These are phyloP conservation scores for Cutaneotrichosporon arboriforme DNA, from an alignment of 1,284 basidiomycete species.

Conservation along the genomic window DNA sequence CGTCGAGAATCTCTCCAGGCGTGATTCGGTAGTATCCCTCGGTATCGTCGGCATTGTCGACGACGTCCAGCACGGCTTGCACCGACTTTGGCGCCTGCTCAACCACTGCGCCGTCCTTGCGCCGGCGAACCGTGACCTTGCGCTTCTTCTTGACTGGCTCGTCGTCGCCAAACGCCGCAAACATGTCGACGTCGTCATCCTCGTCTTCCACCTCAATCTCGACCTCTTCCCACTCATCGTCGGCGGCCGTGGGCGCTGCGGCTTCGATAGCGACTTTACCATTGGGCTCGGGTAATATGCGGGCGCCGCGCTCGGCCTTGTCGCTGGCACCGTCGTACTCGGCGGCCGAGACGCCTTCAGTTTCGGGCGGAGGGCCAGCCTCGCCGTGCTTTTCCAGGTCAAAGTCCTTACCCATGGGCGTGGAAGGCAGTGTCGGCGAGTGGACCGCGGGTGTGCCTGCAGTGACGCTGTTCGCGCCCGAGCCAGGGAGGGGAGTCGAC, in stretches of 20 bases:
- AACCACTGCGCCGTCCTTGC: constrained; percentile 63
- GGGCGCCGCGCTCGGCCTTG: not conserved
- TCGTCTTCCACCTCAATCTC: constrained; percentile 56
- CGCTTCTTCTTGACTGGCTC: constrained; percentile 55
- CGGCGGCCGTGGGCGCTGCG: constrained; percentile 1
- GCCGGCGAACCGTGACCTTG: constrained; percentile 50
- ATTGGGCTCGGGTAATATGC: not conserved
- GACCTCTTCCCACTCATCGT: constrained; percentile 53
- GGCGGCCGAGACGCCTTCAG: constrained; percentile 60
- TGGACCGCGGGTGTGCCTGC: too few species aligned
- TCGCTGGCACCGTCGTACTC: constrained; percentile 83
- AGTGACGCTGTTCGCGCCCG: constrained; percentile 35
- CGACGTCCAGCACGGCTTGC: constrained; percentile 29
- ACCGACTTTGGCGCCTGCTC: constrained; percentile 59
- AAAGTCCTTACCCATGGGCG: constrained; percentile 37
- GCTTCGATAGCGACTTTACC: not conserved
- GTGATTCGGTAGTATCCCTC: constrained; percentile 96
- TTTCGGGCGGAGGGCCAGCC: constrained; percentile 6
- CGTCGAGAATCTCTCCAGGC: constrained; percentile 88
- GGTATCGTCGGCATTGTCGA: constrained; percentile 56
- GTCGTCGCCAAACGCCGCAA: constrained; percentile 58
- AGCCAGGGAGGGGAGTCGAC: not conserved
- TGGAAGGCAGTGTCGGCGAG: constrained; percentile 29
- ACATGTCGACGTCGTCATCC: constrained; percentile 84
- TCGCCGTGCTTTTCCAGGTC: constrained; percentile 33